phyloP scores from a whole-genome alignment of 2,329 filamentous ascomycete species.

The Aspergillus arachidicola region DNA sequence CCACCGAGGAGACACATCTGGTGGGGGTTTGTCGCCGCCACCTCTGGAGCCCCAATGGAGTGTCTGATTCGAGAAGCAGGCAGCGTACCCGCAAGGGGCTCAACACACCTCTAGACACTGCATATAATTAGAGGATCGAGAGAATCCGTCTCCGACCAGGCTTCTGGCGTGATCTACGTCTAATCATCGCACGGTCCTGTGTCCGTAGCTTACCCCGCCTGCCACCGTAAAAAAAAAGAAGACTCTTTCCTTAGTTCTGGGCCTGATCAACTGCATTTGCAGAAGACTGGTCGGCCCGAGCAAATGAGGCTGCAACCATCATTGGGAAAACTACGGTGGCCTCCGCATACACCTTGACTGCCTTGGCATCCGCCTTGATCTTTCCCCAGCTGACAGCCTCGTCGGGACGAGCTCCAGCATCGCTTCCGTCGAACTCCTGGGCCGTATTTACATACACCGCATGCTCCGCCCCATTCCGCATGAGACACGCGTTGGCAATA shows the following conservation, averaged over 20 bases:
- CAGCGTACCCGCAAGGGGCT: not conserved
- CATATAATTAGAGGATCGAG: not conserved
- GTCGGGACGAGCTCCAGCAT: conserved; percentile 91
- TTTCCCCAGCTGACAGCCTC: conserved; percentile 99
- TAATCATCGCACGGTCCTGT: not conserved
- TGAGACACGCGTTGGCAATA: conserved; percentile 94
- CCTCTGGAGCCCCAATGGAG: not conserved
- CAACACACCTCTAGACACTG: not conserved
- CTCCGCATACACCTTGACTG: conserved; percentile 82
- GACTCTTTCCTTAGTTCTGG: conserved; percentile 14
- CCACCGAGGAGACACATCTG: not conserved
- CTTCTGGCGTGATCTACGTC: not conserved
- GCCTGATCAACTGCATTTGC: conserved; percentile 7
- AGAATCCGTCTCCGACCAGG: not conserved
- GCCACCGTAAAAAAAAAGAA: not conserved
- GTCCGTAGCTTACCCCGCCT: not conserved
- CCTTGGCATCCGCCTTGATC: conserved; percentile 85
- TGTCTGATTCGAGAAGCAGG: not conserved
- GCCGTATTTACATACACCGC: conserved; percentile 98
- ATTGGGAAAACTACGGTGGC: conserved; percentile 69
- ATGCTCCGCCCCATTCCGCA: conserved; percentile 96
- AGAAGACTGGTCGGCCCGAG: conserved; percentile 39
- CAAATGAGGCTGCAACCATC: conserved; percentile 68
- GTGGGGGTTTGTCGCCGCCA: not conserved
- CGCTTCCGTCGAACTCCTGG: conserved; percentile 96